Conservation (phyloP, 1,284 basidiomycete genomes). For the Coniferiporia weirii region DNA sequence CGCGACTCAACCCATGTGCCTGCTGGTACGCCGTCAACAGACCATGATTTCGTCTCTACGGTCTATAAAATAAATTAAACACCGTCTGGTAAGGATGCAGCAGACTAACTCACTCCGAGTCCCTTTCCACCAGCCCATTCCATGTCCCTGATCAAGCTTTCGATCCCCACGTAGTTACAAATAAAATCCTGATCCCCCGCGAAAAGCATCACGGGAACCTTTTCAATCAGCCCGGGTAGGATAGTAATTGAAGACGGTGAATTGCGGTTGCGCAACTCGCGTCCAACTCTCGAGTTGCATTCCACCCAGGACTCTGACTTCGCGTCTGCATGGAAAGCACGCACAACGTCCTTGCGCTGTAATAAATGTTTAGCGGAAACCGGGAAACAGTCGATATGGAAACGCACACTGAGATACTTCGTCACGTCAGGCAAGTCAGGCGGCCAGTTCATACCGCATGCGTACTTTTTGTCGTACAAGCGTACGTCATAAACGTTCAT, state of each 20-base stretch:
- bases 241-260: conserved; percentile 74
- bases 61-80: conserved; percentile 39
- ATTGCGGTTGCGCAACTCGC: conserved; percentile 50
- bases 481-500: conserved; percentile 96
- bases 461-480: conserved; percentile 77
- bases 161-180: conserved; percentile 91
- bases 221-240: conserved; percentile 74
- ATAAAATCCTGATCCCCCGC: conserved; percentile 95
- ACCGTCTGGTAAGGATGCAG: conserved; percentile 1
- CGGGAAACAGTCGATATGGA: background rate
- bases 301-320: conserved; percentile 88
- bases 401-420: conserved; percentile 73
- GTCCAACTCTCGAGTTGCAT: conserved; percentile 70
- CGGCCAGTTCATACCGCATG: conserved; percentile 99
- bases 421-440: conserved; percentile 79
- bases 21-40: conserved; percentile 69
- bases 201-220: conserved; percentile 86
- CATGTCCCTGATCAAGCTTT: conserved; percentile 79
- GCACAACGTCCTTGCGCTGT: conserved; percentile 76
- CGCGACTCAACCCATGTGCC: conserved; percentile 89
- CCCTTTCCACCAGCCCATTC: conserved; percentile 81
- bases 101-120: conserved; percentile 59
- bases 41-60: conserved; percentile 75
- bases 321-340: conserved; percentile 75
- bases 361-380: background rate